phyloP scores from a whole-genome alignment of 192 early-diverging fungal species.

The Coemansia sp. region DNA sequence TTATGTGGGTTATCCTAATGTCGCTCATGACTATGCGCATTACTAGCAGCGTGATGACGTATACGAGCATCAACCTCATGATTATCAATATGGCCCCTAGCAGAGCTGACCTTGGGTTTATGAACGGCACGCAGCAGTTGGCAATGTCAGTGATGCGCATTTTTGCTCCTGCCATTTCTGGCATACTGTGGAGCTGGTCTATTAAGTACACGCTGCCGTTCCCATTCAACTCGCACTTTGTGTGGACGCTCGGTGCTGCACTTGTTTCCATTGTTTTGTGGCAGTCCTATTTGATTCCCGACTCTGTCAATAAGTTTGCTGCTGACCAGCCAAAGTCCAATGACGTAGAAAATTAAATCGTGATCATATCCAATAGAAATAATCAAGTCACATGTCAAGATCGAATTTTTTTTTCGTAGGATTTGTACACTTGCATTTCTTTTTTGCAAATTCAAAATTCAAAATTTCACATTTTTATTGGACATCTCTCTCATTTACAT shows the following conservation, averaged over 20 bases:
- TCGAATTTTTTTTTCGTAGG: not conserved
- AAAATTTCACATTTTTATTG: not conserved
- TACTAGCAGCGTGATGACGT: constrained; percentile 20
- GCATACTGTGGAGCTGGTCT: constrained; percentile 37
- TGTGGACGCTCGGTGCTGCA: constrained; percentile 28
- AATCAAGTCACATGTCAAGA: constrained; percentile 6
- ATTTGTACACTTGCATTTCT: not conserved
- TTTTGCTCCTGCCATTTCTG: constrained; percentile 27
- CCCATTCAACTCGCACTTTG: constrained; percentile 41
- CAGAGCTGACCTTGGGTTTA: constrained; percentile 27
- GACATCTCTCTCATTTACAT: constrained; percentile 6
- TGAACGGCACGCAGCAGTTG: constrained; percentile 45
- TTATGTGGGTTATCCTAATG: constrained; percentile 32
- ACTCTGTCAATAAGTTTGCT: constrained; percentile 36
- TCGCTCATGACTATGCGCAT: constrained; percentile 18
- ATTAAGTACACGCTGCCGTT: constrained; percentile 31
- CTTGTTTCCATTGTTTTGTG: constrained; percentile 3
- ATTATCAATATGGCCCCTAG: constrained; percentile 37
- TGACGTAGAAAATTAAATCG: not conserved
- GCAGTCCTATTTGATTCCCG: constrained; percentile 16
- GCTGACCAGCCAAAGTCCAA: constrained; percentile 8
- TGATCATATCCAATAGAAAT: not conserved
- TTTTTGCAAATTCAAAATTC: not conserved
- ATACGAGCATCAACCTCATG: constrained; percentile 39
- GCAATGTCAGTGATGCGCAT: constrained; percentile 16